Percentiles rank a stretch among this genome's conserved stretches.
These are phyloP conservation scores for Geranium rotundifolium DNA, from an alignment of 345 rosid genomes.

Conservation along the genomic window DNA sequence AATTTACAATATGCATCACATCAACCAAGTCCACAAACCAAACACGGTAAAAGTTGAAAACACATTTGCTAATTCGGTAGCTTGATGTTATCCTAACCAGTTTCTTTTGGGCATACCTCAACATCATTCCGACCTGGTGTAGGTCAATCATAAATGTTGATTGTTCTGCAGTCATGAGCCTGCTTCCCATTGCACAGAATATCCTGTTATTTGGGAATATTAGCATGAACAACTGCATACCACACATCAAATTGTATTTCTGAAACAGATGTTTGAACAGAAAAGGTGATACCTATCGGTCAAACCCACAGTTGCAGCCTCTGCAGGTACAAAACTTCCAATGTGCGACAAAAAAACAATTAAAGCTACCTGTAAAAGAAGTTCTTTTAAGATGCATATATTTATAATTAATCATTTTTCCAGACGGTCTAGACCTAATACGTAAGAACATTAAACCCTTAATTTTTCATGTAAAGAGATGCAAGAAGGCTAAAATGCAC, in stretches of 20 bases:
- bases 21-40: neutral
- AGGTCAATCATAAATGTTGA: constrained; percentile 97
- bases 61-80: neutral
- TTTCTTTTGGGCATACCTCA: constrained; percentile 38
- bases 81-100: neutral
- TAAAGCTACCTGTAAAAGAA: constrained; percentile 66
- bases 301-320: constrained; percentile 85
- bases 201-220: constrained; percentile 41
- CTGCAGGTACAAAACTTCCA: constrained; percentile 98
- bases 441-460: neutral
- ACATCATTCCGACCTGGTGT: constrained; percentile 97
- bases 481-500: neutral
- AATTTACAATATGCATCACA: neutral
- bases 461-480: neutral
- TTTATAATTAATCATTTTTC: neutral
- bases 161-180: constrained; percentile 80
- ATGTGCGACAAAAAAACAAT: constrained; percentile 93
- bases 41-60: neutral
- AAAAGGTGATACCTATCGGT: constrained; percentile 60
- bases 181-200: constrained; percentile 92
- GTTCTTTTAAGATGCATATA: neutral
- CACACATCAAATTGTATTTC: neutral
- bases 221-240: constrained; percentile 9
- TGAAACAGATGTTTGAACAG: constrained; percentile 13
- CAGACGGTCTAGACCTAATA: neutral